Evolutionary conservation across 768 basidiomycete species (phyloP), one percentile per base, ranked within the genome.

Genomic region (Lepiota venenata): DNA sequence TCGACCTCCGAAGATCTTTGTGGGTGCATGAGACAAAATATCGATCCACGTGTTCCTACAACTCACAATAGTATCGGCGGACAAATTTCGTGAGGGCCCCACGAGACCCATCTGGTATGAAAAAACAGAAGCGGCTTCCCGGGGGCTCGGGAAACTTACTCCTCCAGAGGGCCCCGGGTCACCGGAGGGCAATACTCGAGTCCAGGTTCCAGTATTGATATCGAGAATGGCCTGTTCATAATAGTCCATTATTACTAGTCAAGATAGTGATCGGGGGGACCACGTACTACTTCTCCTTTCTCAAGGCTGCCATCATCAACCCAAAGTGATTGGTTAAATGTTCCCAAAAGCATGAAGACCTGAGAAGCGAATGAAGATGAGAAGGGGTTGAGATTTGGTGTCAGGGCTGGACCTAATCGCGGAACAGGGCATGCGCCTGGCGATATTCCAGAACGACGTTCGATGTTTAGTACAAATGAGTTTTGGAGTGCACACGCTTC

Each of bases 251-350:
- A 57, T 29, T 21, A 40, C 20, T 55, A 8, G 38, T 25, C 37
- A 47, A 27, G 20, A 51, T 35, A 39, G 46, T 37, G 45, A 42
- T 50, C 47, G 11, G 44, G 40, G 50, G 18, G 29, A 55, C 15
- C 20, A 67, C 83, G 63, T 63, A 85, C 90, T 51, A 93, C 82
- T 77, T 92, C 91, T 32, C 91, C 91, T 1, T 73, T 71, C n/a
- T 71, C 65, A 15, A 84, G 71, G 1, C 82, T 82, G 27, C 74
- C 76, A 36, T 74, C 77, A 63, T 91, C 90, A 46, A 86, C 62
- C 90, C 89, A 92, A 45, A 73, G 61, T 6, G 82, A 78, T 8
- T 71, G 64, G 63, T 92, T 78, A 52, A 88, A 82, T 5, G 77
- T 80, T 8, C 91, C 90, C 20, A 90, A 74, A 29, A 90, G 64